Evolutionary conservation across 352 stramenopile genomes (phyloP), one percentile per base, ranked within the genome.

Genomic region (Elongisporangium prolatum): DNA sequence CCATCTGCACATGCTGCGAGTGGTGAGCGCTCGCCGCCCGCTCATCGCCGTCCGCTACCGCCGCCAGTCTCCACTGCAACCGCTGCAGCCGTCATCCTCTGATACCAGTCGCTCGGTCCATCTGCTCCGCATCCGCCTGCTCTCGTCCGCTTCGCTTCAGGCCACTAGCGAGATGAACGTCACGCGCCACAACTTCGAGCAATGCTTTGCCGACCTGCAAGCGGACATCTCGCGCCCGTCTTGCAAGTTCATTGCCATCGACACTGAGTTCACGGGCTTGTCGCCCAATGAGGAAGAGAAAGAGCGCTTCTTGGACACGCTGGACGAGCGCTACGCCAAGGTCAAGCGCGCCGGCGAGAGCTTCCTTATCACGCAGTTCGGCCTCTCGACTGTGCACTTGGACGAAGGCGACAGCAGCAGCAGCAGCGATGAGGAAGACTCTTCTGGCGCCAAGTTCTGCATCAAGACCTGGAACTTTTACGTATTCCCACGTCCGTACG

Each of bases 391-490:
- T 17, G 82, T 91, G 54, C 81, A 89, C 56, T 52, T 90, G 24
- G 72, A 89, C 59, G 28, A 38, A n/a, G n/a, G n/a, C n/a, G n/a
- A n/a, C n/a, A n/a, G n/a, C 28, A 38, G 28, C 28, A 38, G 28
- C 28, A 38, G 24, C 7, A 34, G 28, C 28, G 6, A 10, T 38
- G 65, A 79, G 21, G 59, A 73, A 49, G 64, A 84, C 44, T 14
- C 9, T 10, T 6, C 24, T 34, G 24, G 7, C 3, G 28, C 28
- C 28, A 63, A 87, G 59, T 69, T 83, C 55, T 63, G 72, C 34
- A 81, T 91, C 68, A 82, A 79, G 62, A 89, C 80, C n/a, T 95
- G 78, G 79, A 95, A 95, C 68, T 92, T 95, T 61, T 95, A 89
- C 66, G 69, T 95, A 11, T 93, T 91, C 54, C 85, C 85, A 8